Evolutionary conservation across 768 basidiomycete species (phyloP).

Genomic region (Amanita polypyramis): DNA sequence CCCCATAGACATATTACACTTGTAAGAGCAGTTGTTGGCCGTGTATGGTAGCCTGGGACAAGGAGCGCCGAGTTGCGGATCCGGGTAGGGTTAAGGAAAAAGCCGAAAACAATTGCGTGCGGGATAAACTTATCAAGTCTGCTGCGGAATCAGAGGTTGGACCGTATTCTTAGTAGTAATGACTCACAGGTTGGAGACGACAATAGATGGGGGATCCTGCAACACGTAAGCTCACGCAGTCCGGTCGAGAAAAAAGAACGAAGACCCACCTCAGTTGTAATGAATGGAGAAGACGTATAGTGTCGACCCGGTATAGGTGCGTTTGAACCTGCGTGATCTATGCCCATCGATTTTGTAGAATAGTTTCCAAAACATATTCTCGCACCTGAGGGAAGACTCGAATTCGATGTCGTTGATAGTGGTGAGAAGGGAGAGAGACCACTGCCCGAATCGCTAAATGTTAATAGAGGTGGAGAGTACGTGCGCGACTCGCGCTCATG

Average conservation of each 20-base stretch:
- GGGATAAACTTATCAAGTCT: constrained; percentile 53
- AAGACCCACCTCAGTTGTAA: constrained; percentile 28
- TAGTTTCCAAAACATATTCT: not conserved
- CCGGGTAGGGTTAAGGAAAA: constrained; percentile 47
- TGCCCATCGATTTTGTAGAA: constrained; percentile 15
- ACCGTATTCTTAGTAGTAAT: not conserved
- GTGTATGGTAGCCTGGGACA: constrained; percentile 31
- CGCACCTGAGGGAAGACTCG: constrained; percentile 38
- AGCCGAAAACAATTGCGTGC: constrained; percentile 48
- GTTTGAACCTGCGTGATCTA: constrained; percentile 34
- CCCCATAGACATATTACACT: constrained; percentile 45
- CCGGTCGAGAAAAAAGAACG: not conserved
- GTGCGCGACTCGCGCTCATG: constrained; percentile 22
- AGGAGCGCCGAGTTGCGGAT: constrained; percentile 38
- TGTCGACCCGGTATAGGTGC: constrained; percentile 28
- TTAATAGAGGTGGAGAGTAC: constrained; percentile 23
- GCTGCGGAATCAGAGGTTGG: constrained; percentile 8
- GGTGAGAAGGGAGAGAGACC: constrained; percentile 34
- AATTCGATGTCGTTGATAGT: constrained; percentile 32
- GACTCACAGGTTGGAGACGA: constrained; percentile 29
- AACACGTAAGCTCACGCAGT: constrained; percentile 6
- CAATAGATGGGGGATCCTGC: constrained; percentile 29
- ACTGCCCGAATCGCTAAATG: constrained; percentile 20
- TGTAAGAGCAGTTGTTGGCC: constrained; percentile 39
- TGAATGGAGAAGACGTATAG: constrained; percentile 24